Evolutionary conservation across 345 rosid species (phyloP), one percentile per base, ranked within the genome.

Genomic region (Pelargonium nanum): DNA sequence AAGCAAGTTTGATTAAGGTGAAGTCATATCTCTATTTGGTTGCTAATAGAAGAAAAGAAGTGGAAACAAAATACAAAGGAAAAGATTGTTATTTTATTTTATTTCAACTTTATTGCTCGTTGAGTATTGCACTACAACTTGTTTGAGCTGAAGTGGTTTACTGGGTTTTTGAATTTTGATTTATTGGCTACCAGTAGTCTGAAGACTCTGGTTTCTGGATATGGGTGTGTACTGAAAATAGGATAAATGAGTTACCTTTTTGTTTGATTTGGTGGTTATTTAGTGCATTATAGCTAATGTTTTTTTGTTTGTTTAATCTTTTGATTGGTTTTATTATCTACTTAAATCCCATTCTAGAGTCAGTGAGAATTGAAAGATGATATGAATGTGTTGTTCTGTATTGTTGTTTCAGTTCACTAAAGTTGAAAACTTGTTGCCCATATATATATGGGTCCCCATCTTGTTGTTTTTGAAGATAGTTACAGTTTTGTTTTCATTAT

Each of bases 11-110:
- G 58, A 52, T 64, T 56, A 26, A 55, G 26, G 32, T 58, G 66
- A 40, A 17, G 58, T 66, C 40, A 4, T 23, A 52, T 40, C 60
- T 64, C 64, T 57, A 50, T 58, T 72, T 65, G 63, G 52, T 22
- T 70, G 57, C 64, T 72, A 22, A 54, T 23, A n/a, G 34, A 70
- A 8, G 60, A 5, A 24, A 57, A 21, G 44, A 63, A n/a, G n/a
- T n/a, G n/a, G n/a, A n/a, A n/a, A n/a, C n/a, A n/a, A 53, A 26
- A 51, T 19, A 28, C 48, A 40, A 40, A 3, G 48, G 16, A 40
- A 40, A 12, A 40, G n/a, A n/a, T n/a, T 40, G 48, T 40, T 9
- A 17, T 40, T 40, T 40, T 40, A 6, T 40, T 40, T 28, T 28
- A 3, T 28, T 28, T 7, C n/a, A n/a, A n/a, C n/a, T n/a, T n/a